Base-by-base conservation (phyloP, 2,329 filamentous ascomycete genomes). In the Sclerotinia trifoliorum region DNA sequence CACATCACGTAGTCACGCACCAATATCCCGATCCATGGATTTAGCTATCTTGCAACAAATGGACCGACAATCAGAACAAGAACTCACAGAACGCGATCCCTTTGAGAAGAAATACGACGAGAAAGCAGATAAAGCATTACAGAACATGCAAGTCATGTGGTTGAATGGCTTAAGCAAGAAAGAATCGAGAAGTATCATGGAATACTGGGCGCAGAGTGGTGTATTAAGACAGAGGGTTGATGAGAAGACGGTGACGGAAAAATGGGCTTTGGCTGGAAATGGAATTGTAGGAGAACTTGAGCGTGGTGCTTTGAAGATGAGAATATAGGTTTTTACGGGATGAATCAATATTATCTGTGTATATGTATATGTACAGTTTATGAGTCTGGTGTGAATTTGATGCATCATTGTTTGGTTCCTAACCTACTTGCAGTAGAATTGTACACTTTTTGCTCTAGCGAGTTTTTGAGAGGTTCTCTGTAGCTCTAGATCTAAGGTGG, bases 161-260 rank as follows among this genome's bases (percentile, higher is more conserved):
- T 77, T 97, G 26, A 83, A 85, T 54, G 90, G 92, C 11, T 75
- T 97, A 73, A 89, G 82, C 74, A 91, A 89, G 79, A 80, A 17
- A 13, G 94, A 98, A 80, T 88, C 92, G 15, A 86, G 90, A 69
- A 85, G 88, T 0, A 82, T 96, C 74, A 90, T 98, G 88, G 93
- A 97, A 81, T 98, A 97, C 81, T 98, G 94, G 84, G 93, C 92
- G 6, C 88, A 87, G 48, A 96, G 92, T 78, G 95, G 94, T 17
- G 83, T 97, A 77, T 78, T 96, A 76, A 86, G 91, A 71, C 83
- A 86, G 70, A 83, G 82, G 57, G 84, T 97, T 62, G 89, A 91
- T 75, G 88, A 94, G 76, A 82, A 82, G 71, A 83, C 85, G 71
- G 90, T 97, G 48, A 83, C 85, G 29, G 91, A 96, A 83, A 92